Evolutionary conservation across 2,329 filamentous ascomycete species (phyloP), one percentile per base, ranked within the genome.

Genomic region (Phoma sp.): DNA sequence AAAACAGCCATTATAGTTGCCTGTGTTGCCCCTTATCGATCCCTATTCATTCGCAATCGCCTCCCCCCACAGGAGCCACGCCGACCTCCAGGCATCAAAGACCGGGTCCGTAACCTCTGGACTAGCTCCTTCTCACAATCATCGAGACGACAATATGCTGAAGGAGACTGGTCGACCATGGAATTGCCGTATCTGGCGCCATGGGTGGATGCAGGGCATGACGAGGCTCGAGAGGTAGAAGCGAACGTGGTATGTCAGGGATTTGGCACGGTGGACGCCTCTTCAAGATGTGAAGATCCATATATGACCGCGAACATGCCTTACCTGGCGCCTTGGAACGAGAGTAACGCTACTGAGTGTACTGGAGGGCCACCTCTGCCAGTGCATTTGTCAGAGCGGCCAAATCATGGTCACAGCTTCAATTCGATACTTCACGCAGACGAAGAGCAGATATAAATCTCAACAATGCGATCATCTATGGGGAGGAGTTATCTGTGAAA

Each of bases 21-120:
- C 18, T 58, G 56, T 25, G 28, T 58, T 29, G 51, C 50, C 7
- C 36, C 50, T 5, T 55, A 50, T 23, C 47, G 51, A 10, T 36
- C 50, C 5, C 25, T 58, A 5, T 58, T 55, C 42, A 51, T 47
- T 17, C 52, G 33, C 26, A 32, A 29, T n/a, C 25, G 32, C 17
- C 14, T 6, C n/a, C 18, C 15, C 10, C 21, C 28, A 34, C 28
- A 18, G 11, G 23, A 28, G 25, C n/a, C 38, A 11, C 38, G 15
- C 25, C 26, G 11, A n/a, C n/a, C n/a, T n/a, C n/a, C n/a, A n/a
- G n/a, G n/a, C n/a, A n/a, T n/a, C 7, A 40, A 21, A 40, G 37
- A 25, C 5, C 29, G 26, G 21, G 29, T 23, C 4, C 28, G 17
- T 2, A 42, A 30, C 7, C 39, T 43, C 18, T 43, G 29, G 28